Evolutionary conservation across 176 grass and related monocot genomes (phyloP), one percentile per base, ranked within the genome.

Genomic region (Panicum miliaceum): DNA sequence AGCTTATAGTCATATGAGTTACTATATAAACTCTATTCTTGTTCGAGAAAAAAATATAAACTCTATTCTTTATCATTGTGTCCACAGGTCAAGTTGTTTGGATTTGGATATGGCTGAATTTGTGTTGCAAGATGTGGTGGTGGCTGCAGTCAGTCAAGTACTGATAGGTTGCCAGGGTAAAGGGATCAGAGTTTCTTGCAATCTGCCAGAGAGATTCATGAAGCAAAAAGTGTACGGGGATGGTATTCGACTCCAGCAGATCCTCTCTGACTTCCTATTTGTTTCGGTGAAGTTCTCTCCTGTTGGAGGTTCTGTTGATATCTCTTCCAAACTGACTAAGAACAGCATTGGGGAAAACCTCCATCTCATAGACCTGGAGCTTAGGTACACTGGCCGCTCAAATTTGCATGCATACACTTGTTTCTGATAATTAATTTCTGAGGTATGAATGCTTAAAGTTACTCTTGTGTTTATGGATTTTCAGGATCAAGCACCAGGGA

Each of bases 91-190:
- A 77, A 97, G 96, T 68, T 95, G 87, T 36, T 82, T 98, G 80
- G 96, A 98, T 87, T 72, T 98, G 83, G 96, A 95, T 79, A 98
- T 95, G 96, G 86, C 73, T 68, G 91, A 98, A 76, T 98, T 98
- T 88, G 69, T 82, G 5, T 75, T 98, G 73, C 82, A 88, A 71
- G 93, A 98, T 66, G 80, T 92, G 56, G 81, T 95, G 83, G 73
- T 87, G 57, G 88, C 86, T 90, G 93, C 96, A 27, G 96, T 93
- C 53, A 95, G 93, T 82, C 96, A 98, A 90, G 87, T 93, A 29
- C 62, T 89, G 78, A 78, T 95, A 76, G 73, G 66, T 35, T 93
- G 96, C 76, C 82, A 98, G 80, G 91, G 68, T 74, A 98, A 93
- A 86, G 96, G 93, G 46, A 91, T 95, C 61, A 92, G 85, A 88